phyloP scores from a whole-genome alignment of 768 basidiomycete species.

The Phylloporus sp. region DNA sequence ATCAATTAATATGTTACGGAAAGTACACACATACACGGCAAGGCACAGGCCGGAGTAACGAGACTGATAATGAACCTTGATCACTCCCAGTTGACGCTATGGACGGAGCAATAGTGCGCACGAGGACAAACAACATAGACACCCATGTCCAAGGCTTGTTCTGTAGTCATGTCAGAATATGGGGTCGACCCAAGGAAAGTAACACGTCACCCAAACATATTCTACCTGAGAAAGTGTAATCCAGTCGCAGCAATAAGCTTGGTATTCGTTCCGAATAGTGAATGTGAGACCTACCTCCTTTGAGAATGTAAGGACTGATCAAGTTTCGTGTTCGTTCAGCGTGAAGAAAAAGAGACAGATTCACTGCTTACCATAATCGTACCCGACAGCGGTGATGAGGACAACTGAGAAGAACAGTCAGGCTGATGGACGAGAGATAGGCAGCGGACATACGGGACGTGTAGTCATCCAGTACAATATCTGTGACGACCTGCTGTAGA shows the following conservation, averaged over 20 bases:
- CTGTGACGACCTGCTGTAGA: not conserved
- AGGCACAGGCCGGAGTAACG: constrained; percentile 1
- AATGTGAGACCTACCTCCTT: not conserved
- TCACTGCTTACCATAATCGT: not conserved
- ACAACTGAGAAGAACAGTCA: not conserved
- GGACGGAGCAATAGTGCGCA: not conserved
- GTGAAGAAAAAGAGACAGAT: not conserved
- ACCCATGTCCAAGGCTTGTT: not conserved
- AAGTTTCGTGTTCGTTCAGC: not conserved
- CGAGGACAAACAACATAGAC: not conserved
- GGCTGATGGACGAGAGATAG: not conserved
- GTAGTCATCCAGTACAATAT: not conserved
- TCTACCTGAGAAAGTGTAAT: not conserved
- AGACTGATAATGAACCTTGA: not conserved
- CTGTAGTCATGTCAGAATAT: not conserved
- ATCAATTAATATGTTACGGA: too few species aligned
- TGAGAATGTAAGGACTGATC: not conserved
- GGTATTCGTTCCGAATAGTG: too few species aligned
- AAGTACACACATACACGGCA: not conserved
- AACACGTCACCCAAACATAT: not conserved
- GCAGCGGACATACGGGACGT: not conserved
- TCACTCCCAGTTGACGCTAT: not conserved
- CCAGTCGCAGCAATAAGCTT: too few species aligned
- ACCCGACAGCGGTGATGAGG: not conserved
- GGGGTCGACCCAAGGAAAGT: not conserved